Base-by-base conservation (phyloP, 306 rosid genomes). In the Quercus glauca region DNA sequence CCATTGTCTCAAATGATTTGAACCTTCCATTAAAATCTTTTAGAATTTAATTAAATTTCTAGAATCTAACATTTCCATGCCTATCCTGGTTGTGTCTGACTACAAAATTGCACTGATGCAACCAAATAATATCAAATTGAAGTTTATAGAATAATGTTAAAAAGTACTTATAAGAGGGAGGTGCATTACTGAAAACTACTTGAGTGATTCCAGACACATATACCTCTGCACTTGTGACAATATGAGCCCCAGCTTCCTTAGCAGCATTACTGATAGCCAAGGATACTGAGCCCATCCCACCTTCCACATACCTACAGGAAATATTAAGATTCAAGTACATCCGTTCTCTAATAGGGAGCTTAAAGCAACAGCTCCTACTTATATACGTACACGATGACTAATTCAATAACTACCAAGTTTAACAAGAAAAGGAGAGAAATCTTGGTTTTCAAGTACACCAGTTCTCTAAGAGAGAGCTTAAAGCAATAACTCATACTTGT, bases 261-360 rank as follows among this genome's bases (percentile, higher is more conserved):
- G 98, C 97, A 58, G 98, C 97, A 79, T 87, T 85, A 60, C 87
- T 73, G 68, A 95, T 91, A 73, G 99, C 98, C 84, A 73, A 74
- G 78, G 99, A 95, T 84, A 95, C 89, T 59, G 99, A 90, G 67
- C 99, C 99, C 99, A 95, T 95, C 83, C 99, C 99, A 80, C 99
- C 99, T 90, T 95, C 99, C 76, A 93, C 99, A 74, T 91, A 86
- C 70, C 99, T 95, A 73, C 73, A 77, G 55, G 51, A 76, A 87
- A 87, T 1, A 63, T 71, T 58, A 70, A 78, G 26, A 17, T 37
- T 60, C 33, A 19, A n/a, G 5, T 14, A 55, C 61, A 64, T 41
- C 70, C 0, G 45, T 64, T 3, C 71, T 65, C 23, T 69, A 53
- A 25, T 51, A 45, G 52, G 58, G 11, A 67, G 61, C 23, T 7